Evolutionary conservation across 352 stramenopile genomes (phyloP).

Genomic region (Lagenidium giganteum): DNA sequence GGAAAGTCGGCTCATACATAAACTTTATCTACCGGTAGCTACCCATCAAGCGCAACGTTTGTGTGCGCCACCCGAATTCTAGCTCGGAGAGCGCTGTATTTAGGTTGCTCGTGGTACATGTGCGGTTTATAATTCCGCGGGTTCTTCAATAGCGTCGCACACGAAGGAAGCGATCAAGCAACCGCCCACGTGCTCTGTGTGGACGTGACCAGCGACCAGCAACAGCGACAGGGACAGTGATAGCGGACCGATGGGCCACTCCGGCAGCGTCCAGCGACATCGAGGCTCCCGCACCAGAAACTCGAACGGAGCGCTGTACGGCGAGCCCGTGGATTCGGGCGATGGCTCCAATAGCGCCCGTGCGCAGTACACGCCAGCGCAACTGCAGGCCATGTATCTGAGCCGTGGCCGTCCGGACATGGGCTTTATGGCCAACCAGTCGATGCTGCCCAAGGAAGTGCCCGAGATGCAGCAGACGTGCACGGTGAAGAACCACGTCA

Average conservation of each 20-base stretch:
- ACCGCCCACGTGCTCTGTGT: too few species aligned
- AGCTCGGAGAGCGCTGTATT: too few species aligned
- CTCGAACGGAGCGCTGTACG: constrained; percentile 44
- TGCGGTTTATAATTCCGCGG: too few species aligned
- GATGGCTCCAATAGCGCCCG: constrained; percentile 25
- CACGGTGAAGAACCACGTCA: constrained; percentile 82
- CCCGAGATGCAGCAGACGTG: constrained; percentile 82
- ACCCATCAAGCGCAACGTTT: too few species aligned
- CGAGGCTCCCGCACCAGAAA: constrained; percentile 8
- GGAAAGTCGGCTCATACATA: too few species aligned
- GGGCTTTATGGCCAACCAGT: constrained; percentile 82
- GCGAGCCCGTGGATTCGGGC: constrained; percentile 38
- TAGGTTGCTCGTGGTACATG: too few species aligned
- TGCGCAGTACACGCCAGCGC: constrained; percentile 66
- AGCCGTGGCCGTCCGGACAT: constrained; percentile 73
- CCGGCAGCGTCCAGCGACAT: constrained; percentile 66
- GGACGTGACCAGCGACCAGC: too few species aligned
- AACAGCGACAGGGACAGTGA: too few species aligned
- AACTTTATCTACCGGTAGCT: too few species aligned
- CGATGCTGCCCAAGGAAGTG: constrained; percentile 34
- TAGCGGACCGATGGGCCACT: constrained; percentile 82
- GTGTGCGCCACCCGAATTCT: too few species aligned
- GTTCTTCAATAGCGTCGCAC: too few species aligned
- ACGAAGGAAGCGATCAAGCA: too few species aligned
- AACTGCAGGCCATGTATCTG: constrained; percentile 82